These are phyloP conservation scores for Rhynchospora pubera DNA, from an alignment of 176 grass and related monocot genomes.

Conservation along the genomic window DNA sequence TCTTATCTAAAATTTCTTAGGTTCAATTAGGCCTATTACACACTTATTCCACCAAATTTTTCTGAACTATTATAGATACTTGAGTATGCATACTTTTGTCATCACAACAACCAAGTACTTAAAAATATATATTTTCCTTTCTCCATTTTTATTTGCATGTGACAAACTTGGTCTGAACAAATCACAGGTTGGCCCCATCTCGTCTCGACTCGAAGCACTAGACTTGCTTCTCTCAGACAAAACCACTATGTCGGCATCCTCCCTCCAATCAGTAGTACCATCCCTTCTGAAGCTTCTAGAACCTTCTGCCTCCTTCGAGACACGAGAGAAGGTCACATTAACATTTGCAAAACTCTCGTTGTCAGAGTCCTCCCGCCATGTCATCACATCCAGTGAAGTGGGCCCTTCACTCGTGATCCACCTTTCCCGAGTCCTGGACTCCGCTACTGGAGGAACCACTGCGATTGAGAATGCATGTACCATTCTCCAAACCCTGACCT, in stretches of 20 bases:
- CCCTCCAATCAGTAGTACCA: slow-evolving; percentile 20
- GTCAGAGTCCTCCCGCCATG: slow-evolving; percentile 14
- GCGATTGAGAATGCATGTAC: slow-evolving; percentile 39
- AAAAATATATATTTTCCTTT: not conserved
- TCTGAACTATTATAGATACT: not conserved
- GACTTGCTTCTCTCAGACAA: slow-evolving; percentile 10
- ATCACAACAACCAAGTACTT: not conserved
- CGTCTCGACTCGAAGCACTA: slow-evolving; percentile 37
- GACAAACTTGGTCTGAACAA: not conserved
- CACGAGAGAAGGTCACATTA: slow-evolving; percentile 40
- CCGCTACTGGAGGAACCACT: slow-evolving; percentile 1
- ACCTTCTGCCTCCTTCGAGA: slow-evolving; percentile 30
- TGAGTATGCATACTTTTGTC: not conserved
- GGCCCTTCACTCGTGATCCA: slow-evolving; percentile 30
- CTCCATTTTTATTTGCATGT: not conserved
- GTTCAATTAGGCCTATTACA: not conserved
- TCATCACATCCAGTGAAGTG: slow-evolving; percentile 27
- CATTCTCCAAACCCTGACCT: slow-evolving; percentile 47
- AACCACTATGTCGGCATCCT: slow-evolving; percentile 1
- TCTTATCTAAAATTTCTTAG: not conserved
- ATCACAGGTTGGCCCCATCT: slow-evolving; percentile 21
- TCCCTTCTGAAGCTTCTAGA: slow-evolving; percentile 46
- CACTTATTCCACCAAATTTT: not conserved
- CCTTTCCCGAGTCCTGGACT: slow-evolving; percentile 38
- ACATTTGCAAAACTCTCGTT: slow-evolving; percentile 40